Percentiles rank a stretch among this genome's conserved stretches.
Evolutionary conservation across 768 basidiomycete species (phyloP).

Genomic region (Agrocybe chaxingu): DNA sequence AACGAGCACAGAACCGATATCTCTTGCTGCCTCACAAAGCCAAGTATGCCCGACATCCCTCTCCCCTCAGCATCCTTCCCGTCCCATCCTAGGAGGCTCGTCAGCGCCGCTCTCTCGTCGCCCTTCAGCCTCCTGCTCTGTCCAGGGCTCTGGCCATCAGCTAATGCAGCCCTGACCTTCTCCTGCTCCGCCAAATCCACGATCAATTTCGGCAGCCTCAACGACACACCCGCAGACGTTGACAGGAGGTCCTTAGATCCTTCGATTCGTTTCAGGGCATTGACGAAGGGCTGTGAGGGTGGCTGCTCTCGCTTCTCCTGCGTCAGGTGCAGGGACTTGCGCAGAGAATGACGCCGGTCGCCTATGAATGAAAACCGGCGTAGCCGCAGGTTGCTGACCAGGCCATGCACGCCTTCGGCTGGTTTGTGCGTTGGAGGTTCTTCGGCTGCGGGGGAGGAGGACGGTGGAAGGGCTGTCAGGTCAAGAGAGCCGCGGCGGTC

Average conservation of each 20-base stretch:
- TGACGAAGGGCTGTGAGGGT: conserved; percentile 29
- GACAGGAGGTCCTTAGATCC: conserved; percentile 40
- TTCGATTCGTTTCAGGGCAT: conserved; percentile 39
- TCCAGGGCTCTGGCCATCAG: conserved; percentile 12
- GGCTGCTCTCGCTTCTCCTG: neutral
- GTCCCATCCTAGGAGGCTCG: conserved; percentile 61
- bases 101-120: conserved; percentile 53
- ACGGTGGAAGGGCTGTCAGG: conserved; percentile 21
- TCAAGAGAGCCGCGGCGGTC: conserved; percentile 40
- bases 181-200: conserved; percentile 50
- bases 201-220: conserved; percentile 48
- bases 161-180: conserved; percentile 13
- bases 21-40: conserved; percentile 58
- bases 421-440: conserved; percentile 18
- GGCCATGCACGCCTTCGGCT: conserved; percentile 21
- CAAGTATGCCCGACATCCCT: conserved; percentile 46
- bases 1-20: conserved; percentile 49
- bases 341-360: conserved; percentile 21
- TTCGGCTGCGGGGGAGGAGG: conserved; percentile 9
- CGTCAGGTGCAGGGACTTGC: conserved; percentile 5
- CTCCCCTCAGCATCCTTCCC: conserved; percentile 35
- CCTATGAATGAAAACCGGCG: conserved; percentile 40
- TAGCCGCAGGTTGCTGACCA: conserved; percentile 15
- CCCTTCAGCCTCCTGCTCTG: conserved; percentile 42
- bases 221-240: conserved; percentile 47